Base-by-base conservation (phyloP, 2,329 filamentous ascomycete genomes). In the Trichoderma brevicompactum region DNA sequence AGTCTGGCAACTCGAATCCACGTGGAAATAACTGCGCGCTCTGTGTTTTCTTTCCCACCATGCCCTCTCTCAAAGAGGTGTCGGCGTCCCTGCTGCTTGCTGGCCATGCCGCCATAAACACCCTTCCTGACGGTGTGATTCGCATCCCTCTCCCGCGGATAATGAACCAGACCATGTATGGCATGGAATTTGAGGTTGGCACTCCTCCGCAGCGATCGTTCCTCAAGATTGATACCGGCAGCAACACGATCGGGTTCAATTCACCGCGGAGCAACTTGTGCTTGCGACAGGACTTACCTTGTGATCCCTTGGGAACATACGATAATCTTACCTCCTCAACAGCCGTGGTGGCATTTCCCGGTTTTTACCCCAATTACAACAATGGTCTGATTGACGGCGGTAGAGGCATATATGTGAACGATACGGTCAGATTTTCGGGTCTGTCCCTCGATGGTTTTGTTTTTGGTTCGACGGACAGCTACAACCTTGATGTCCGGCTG, bases 251-350 rank as follows among this genome's bases (percentile, higher is more conserved):
- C 7, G 55, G 55, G 7, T 59, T 59, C 32, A 48, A 34, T 19
- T 59, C 55, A 6, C 55, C 43, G 3, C 55, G 55, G 5, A 59
- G 55, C 43, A 59, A 59, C 41, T 36, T 59, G 55, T 59, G 55
- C 17, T 28, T 59, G n/a, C 55, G 55, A 4, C 28, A 28, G n/a
- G 55, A 59, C 6, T 1, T 5, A 8, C 55, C 55, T 41, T 59
- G 55, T 17, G 41, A 59, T 46, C 6, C 54, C 2, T 15, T 58
- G n/a, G 54, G 55, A 15, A 48, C 55, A 8, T 59, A 59, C 28
- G 41, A 59, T 7, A 59, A 59, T 9, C 55, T 59, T 41, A 59
- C 55, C n/a, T 59, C 55, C 3, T 59, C 32, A 4, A 59, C 55
- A 38, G 55, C 55, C 6, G 41, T 48, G n/a, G 41, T 59, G 41